phyloP scores from a whole-genome alignment of 805 yeast species.

The Metschnikowia baotianmanensis region DNA sequence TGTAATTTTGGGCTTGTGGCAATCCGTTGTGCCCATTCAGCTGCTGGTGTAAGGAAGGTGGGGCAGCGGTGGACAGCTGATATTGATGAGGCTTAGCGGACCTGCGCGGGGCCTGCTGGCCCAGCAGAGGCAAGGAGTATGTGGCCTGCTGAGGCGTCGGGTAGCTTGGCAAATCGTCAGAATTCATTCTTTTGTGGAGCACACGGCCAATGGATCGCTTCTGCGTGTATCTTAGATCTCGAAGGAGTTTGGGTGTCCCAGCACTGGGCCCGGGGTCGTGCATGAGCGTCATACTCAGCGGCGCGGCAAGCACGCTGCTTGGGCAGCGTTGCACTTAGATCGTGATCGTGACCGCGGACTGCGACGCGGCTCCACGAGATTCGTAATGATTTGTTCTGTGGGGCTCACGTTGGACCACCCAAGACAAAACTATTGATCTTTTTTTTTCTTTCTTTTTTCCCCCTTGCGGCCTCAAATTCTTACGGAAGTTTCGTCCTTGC shows the following conservation, averaged over 20 bases:
- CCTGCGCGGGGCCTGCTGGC: conserved; percentile 3
- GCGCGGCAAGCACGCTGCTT: conserved; percentile 2
- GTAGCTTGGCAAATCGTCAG: conserved; percentile 42
- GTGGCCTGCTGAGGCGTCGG: conserved; percentile 48
- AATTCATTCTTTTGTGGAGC: conserved; percentile 11
- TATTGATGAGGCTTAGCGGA: conserved; percentile 9
- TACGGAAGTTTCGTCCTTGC: too few relatives aligned
- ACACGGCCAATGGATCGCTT: background rate
- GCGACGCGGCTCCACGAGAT: background rate
- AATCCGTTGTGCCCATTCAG: background rate
- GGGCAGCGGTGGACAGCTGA: conserved; percentile 7
- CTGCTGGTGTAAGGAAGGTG: conserved; percentile 1
- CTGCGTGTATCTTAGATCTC: background rate
- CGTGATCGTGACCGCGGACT: background rate
- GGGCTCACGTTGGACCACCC: too few relatives aligned
- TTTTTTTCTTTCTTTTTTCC: too few relatives aligned
- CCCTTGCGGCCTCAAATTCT: too few relatives aligned
- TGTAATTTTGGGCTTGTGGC: background rate
- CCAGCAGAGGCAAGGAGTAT: conserved; percentile 14
- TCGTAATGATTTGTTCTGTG: background rate
- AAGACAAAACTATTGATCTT: too few relatives aligned
- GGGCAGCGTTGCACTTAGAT: background rate
- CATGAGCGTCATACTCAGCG: conserved; percentile 7
- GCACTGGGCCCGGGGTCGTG: conserved; percentile 8
- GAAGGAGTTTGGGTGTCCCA: conserved; percentile 2